Base-by-base conservation (phyloP, 208 protist genomes). In the Trypanosoma brucei region DNA sequence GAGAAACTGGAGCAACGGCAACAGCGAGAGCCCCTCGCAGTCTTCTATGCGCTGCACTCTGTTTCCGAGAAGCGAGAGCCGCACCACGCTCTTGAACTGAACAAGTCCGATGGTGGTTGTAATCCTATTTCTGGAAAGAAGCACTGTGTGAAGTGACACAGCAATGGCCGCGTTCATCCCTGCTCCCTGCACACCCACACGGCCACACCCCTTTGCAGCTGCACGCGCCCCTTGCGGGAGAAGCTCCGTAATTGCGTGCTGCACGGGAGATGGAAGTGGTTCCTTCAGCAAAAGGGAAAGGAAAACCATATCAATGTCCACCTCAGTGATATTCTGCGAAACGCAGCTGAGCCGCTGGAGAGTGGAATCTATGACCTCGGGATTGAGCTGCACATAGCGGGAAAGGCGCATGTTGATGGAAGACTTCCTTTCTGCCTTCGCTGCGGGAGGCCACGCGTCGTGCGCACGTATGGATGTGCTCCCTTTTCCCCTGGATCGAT, bases 1-100 rank as follows among this genome's bases (percentile, higher is more conserved):
- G 49, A 95, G 79, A 58, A 83, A 90, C 50, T 72, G 70, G n/a
- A 95, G 75, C 39, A 79, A 65, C 0, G 79, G 74, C 2, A 95
- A 71, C 52, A 93, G 46, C 48, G 75, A 70, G 7, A 95, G 78
- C n/a, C 83, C 79, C 61, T 90, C 86, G 52, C 84, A 92, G 56
- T 86, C 76, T 57, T 92, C 86, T 22, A 95, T 74, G 52, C 71
- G 74, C 42, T 78, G 74, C 46, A 95, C 76, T 62, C 66, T 57
- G 65, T 95, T 95, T 3, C 83, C 80, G 0, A 92, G 68, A 2
- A 95, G 73, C 0, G 86, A 93, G 5, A 95, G 81, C 0, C 78
- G 81, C 38, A 91, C 79, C 4, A 88, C 83, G 59, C 89, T 79
- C 44, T 72, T 72, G 67, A 95, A 95, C 74, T 93, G 86, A 33